Evolutionary conservation across 176 grass and related monocot genomes (phyloP).

Genomic region (Metroxylon sagu): DNA sequence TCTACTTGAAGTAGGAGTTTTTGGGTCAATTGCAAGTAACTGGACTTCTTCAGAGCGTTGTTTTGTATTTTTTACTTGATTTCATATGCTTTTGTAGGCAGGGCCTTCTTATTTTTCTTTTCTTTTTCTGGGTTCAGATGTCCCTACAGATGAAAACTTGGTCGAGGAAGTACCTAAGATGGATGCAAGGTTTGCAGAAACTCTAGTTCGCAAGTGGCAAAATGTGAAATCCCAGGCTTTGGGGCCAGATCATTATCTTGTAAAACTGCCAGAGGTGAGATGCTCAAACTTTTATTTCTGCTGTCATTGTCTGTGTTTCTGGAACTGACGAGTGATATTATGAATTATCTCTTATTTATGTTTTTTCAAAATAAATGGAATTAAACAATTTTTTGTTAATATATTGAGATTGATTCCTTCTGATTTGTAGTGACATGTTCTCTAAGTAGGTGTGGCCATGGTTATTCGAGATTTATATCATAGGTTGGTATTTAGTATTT

Average conservation of each 20-base stretch:
- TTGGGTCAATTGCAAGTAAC: no score
- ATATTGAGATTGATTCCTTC: no score
- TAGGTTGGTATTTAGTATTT: no score
- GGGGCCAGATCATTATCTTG: conserved; percentile 57
- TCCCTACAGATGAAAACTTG: conserved; percentile 24
- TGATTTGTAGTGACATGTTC: no score
- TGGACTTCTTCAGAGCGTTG: no score
- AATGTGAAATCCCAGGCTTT: conserved; percentile 74
- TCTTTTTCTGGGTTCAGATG: conserved; percentile 15
- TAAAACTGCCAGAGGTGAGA: conserved; percentile 60
- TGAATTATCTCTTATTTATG: no score
- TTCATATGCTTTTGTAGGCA: background rate
- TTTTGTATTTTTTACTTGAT: background rate
- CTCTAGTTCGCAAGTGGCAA: conserved; percentile 77
- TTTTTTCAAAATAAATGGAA: no score
- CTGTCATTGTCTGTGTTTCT: background rate
- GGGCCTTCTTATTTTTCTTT: background rate
- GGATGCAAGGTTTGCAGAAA: conserved; percentile 74
- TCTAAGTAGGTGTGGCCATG: no score
- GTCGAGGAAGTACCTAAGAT: conserved; percentile 47
- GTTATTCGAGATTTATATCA: no score
- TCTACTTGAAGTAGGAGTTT: no score
- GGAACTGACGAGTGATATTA: no score
- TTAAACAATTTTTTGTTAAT: no score
- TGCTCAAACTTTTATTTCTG: background rate